A percentile compares a stretch with the other conserved stretches of the same genome.
These are phyloP conservation scores for Microcyclospora pomicola DNA, from an alignment of 2,329 filamentous ascomycete species.

Conservation along the genomic window DNA sequence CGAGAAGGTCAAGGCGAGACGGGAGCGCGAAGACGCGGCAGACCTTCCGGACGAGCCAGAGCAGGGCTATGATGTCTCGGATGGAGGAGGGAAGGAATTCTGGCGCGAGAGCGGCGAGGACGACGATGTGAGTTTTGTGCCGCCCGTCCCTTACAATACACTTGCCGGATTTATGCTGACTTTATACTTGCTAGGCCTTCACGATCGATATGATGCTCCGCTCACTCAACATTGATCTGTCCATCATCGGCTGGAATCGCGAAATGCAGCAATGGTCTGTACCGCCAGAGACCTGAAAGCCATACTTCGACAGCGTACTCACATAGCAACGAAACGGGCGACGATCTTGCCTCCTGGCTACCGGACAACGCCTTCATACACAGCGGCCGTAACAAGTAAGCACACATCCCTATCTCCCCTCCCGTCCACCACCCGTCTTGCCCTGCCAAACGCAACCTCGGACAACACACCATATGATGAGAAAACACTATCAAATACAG, in stretches of 20 bases:
- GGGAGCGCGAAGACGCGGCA: conserved; percentile 28
- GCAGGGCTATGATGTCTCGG: conserved; percentile 21
- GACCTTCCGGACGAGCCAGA: conserved; percentile 21
- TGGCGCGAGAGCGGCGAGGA: conserved; percentile 24
- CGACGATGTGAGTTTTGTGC: conserved; percentile 25
- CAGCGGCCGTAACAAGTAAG: too few species aligned
- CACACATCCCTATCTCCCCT: too few species aligned
- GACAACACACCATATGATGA: conserved; percentile 48
- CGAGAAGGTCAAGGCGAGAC: conserved; percentile 36
- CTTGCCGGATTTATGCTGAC: conserved; percentile 1
- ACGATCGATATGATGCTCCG: conserved; percentile 58
- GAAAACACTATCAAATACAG: conserved; percentile 47
- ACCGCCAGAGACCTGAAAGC: too few species aligned
- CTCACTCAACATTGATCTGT: conserved; percentile 48
- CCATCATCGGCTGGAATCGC: conserved; percentile 50
- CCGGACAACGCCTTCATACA: too few species aligned
- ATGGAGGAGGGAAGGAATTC: conserved; percentile 19
- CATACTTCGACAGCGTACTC: too few species aligned
- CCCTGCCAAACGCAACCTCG: too few species aligned
- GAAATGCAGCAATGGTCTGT: conserved; percentile 40
- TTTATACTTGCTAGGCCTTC: conserved; percentile 37
- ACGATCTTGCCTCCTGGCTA: too few species aligned
- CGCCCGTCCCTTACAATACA: not conserved
- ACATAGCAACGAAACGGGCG: too few species aligned
- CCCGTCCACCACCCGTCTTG: too few species aligned